These are phyloP conservation scores for Pleurotus sapidus DNA, from an alignment of 768 basidiomycete genomes.

Conservation along the genomic window DNA sequence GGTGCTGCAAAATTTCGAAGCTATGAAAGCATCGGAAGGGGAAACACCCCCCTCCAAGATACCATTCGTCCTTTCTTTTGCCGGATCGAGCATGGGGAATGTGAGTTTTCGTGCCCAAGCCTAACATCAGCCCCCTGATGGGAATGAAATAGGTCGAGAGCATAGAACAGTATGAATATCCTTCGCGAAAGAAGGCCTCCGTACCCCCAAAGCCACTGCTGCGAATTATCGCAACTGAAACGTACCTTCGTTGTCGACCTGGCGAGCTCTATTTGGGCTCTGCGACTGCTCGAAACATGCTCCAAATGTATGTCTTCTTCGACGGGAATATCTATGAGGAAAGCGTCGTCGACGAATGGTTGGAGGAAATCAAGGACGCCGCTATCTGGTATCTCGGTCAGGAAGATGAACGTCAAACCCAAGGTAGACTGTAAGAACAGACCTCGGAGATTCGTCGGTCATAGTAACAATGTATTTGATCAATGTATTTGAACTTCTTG, in stretches of 20 bases:
- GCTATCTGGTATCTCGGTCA: slow-evolving; percentile 27
- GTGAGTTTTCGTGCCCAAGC: not conserved
- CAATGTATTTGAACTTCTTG: too few species aligned
- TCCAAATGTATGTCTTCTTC: slow-evolving; percentile 19
- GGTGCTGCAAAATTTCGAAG: slow-evolving; percentile 16
- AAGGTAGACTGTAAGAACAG: not conserved
- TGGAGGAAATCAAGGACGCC: slow-evolving; percentile 14
- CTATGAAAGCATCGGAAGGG: slow-evolving; percentile 13
- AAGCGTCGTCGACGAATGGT: slow-evolving; percentile 5
- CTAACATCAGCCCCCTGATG: not conserved
- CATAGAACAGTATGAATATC: slow-evolving; percentile 9
- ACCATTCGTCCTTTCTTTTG: slow-evolving; percentile 3
- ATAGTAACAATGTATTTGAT: too few species aligned
- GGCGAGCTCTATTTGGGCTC: slow-evolving; percentile 29
- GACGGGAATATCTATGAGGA: slow-evolving; percentile 6
- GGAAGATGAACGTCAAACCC: not conserved
- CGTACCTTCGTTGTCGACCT: slow-evolving; percentile 24
- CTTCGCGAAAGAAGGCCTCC: not conserved
- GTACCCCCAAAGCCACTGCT: not conserved
- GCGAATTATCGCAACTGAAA: not conserved
- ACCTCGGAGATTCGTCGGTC: too few species aligned
- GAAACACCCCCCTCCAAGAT: slow-evolving; percentile 11
- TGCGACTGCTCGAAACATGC: slow-evolving; percentile 2
- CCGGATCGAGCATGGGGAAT: slow-evolving; percentile 7
- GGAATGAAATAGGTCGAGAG: not conserved